phyloP scores from a whole-genome alignment of 768 basidiomycete genomes.

The Tylopilus sp. region DNA sequence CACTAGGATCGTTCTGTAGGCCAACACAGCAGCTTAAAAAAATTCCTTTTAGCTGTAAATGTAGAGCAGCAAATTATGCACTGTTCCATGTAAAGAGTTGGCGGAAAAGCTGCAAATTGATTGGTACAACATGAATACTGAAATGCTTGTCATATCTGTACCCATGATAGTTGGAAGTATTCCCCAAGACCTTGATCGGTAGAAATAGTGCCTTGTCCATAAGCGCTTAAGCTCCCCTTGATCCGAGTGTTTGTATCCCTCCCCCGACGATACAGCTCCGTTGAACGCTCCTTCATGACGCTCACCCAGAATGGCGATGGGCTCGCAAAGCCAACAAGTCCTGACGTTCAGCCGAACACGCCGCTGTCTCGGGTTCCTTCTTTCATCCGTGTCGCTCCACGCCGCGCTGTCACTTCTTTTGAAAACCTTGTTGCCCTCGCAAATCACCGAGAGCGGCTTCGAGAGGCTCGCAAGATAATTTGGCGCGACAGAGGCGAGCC shows the following conservation, averaged over 20 bases:
- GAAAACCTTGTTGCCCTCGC: slow-evolving; percentile 83
- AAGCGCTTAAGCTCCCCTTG: not conserved
- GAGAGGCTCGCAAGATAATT: slow-evolving; percentile 72
- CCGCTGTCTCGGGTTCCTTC: slow-evolving; percentile 25
- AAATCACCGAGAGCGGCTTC: slow-evolving; percentile 74
- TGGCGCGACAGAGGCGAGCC: slow-evolving; percentile 81
- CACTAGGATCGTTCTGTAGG: too few relatives aligned
- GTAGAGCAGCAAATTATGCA: too few relatives aligned
- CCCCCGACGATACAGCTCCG: not conserved
- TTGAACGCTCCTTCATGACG: slow-evolving; percentile 5
- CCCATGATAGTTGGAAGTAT: too few relatives aligned
- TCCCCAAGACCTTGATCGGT: slow-evolving; percentile 5
- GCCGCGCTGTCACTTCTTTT: slow-evolving; percentile 65
- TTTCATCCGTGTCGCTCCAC: slow-evolving; percentile 51
- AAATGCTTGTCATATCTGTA: too few relatives aligned
- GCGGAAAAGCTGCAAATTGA: too few relatives aligned
- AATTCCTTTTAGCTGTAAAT: too few relatives aligned
- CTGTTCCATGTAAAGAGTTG: too few relatives aligned
- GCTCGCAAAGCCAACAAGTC: not conserved
- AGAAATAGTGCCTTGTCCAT: not conserved
- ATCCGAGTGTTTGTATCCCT: not conserved
- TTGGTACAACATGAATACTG: too few relatives aligned
- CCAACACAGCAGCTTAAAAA: too few relatives aligned
- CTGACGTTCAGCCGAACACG: not conserved
- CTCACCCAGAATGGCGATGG: slow-evolving; percentile 2